Base-by-base conservation (phyloP, 768 basidiomycete species). In the Cystofilobasidium ferigula region DNA sequence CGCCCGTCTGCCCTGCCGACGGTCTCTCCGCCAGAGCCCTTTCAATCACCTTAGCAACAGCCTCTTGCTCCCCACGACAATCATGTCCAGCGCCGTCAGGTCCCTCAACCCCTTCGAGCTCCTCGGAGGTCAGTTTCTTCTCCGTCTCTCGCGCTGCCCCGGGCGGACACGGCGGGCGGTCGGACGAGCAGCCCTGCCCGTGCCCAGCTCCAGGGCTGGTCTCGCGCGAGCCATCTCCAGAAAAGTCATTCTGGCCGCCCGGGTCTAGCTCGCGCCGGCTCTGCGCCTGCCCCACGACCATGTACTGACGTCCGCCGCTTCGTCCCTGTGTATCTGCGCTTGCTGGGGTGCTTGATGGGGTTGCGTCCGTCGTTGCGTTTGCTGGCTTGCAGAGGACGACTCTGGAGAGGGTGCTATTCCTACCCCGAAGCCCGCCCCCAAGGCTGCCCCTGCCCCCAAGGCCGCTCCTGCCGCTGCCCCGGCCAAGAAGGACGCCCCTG, bases 21-120 rank as follows among this genome's bases (percentile, higher is more conserved):
- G n/a, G n/a, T n/a, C n/a, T n/a, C n/a, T n/a, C n/a, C n/a, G n/a
- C n/a, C n/a, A n/a, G n/a, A n/a, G n/a, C n/a, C n/a, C n/a, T n/a
- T n/a, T n/a, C n/a, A n/a, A n/a, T n/a, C n/a, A n/a, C n/a, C n/a
- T n/a, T n/a, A n/a, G n/a, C n/a, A n/a, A n/a, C n/a, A n/a, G n/a
- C n/a, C n/a, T n/a, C n/a, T n/a, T n/a, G n/a, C n/a, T n/a, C n/a
- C n/a, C n/a, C 51, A 1, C 51, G 51, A 54, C 51, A 24, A 60
- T n/a, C 42, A 66, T 66, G 64, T 66, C 64, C 38, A 61, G 53
- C 64, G 28, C 36, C 28, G 64, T 66, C 64, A 35, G 64, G 36
- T 68, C 67, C 24, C 34, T 22, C n/a, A 68, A 68, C 67, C 67
- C 47, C 22, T 68, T 68, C 61, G 67, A 68, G 32, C 61, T 68